A percentile compares a stretch with the other conserved stretches of the same genome.
Conservation (phyloP, 805 yeast species). For the Lipomyces yamadae region DNA sequence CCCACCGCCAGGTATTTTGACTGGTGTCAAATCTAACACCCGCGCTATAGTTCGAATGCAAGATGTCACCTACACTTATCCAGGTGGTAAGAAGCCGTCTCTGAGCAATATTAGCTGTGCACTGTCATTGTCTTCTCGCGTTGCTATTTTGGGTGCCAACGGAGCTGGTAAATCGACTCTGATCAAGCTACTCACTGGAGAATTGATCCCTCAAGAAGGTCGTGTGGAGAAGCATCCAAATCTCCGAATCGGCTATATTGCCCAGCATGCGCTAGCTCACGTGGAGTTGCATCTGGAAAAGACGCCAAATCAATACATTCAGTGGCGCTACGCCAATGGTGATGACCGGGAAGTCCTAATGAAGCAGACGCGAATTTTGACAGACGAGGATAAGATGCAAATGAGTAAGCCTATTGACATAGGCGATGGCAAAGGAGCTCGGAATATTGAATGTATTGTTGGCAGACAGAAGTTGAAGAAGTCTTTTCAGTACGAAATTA, state of each 20-base stretch:
- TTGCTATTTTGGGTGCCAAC: conserved; percentile 94
- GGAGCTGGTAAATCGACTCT: conserved; percentile 99
- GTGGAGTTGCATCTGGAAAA: conserved; percentile 97
- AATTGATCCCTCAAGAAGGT: conserved; percentile 82
- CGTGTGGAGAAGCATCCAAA: conserved; percentile 97
- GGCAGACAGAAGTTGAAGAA: conserved; percentile 97
- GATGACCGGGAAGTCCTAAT: conserved; percentile 96
- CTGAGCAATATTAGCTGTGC: conserved; percentile 80
- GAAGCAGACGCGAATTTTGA: conserved; percentile 88
- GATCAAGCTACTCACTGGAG: conserved; percentile 91
- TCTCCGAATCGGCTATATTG: conserved; percentile 96
- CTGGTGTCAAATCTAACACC: conserved; percentile 96
- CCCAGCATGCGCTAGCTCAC: conserved; percentile 97
- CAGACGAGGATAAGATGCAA: conserved; percentile 74
- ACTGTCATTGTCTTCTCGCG: conserved; percentile 93
- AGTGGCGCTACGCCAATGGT: conserved; percentile 98
- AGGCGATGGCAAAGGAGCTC: conserved; percentile 84
- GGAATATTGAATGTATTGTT: conserved; percentile 90
- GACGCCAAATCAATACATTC: conserved; percentile 96
- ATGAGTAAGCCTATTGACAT: conserved; percentile 79
- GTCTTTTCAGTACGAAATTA: conserved; percentile 94
- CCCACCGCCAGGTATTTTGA: conserved; percentile 96
- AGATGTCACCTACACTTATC: conserved; percentile 85
- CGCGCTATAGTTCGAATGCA: conserved; percentile 90
- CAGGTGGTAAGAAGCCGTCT: conserved; percentile 86